phyloP scores from a whole-genome alignment of 139 green algal species.

The Eudorina sp. region DNA sequence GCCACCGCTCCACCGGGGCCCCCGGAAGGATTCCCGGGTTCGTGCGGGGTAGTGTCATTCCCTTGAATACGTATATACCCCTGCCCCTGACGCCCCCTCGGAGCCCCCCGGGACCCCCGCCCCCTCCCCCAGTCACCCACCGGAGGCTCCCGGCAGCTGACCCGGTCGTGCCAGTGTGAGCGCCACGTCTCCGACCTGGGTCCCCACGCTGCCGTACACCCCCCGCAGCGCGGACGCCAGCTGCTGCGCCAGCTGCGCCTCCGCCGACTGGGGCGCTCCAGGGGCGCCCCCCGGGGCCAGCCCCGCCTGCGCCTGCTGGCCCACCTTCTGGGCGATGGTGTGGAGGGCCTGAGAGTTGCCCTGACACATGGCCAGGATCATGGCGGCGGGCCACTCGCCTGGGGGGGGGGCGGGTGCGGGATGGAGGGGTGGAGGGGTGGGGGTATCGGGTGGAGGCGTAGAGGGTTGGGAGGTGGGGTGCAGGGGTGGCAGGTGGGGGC shows the following conservation, averaged over 20 bases:
- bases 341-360: conserved; percentile 51
- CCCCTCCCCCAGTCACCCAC: not conserved
- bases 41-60: too few species aligned
- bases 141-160: not conserved
- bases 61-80: too few species aligned
- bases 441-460: too few species aligned
- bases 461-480: too few species aligned
- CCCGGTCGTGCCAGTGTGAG: not conserved
- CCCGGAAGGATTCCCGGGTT: too few species aligned
- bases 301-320: not conserved
- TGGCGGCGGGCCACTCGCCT: conserved; percentile 64
- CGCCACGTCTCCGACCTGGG: not conserved
- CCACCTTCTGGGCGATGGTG: conserved; percentile 32
- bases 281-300: not conserved
- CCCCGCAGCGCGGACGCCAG: conserved; percentile 32
- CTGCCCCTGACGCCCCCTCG: too few species aligned
- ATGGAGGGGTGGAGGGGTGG: too few species aligned
- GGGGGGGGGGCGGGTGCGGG: not conserved
- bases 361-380: conserved; percentile 54
- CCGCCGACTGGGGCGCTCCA: not conserved
- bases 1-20: too few species aligned
- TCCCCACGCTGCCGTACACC: conserved; percentile 46
- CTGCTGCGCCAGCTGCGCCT: not conserved
- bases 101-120: too few species aligned
- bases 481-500: too few species aligned